Evolutionary conservation across 2,329 filamentous ascomycete species (phyloP).

Genomic region (Rachicladosporium sp.): DNA sequence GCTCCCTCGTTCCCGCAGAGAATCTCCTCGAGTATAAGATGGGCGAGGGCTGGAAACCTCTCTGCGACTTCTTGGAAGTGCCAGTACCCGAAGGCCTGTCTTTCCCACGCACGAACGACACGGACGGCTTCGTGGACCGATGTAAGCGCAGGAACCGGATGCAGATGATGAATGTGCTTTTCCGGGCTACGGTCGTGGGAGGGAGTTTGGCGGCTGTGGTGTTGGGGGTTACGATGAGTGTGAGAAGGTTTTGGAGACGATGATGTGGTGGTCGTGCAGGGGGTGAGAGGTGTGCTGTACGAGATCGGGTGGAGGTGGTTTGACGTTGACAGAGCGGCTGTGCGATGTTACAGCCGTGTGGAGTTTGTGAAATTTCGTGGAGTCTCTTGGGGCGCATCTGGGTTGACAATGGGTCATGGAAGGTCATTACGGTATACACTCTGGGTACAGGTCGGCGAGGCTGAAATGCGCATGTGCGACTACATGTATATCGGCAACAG

Average conservation of each 20-base stretch:
- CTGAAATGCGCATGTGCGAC: too few species aligned
- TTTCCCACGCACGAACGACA: slow-evolving; percentile 42
- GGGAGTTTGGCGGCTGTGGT: slow-evolving; percentile 34
- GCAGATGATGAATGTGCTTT: slow-evolving; percentile 43
- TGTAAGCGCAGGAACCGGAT: slow-evolving; percentile 41
- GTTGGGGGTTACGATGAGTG: slow-evolving; percentile 24
- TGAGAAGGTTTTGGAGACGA: slow-evolving; percentile 15
- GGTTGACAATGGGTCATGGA: too few species aligned
- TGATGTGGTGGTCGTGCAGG: slow-evolving; percentile 2
- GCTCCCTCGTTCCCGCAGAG: slow-evolving; percentile 34
- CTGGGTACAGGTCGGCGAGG: too few species aligned
- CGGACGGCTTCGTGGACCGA: slow-evolving; percentile 42
- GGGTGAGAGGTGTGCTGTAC: background rate
- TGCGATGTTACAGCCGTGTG: background rate
- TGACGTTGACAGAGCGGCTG: slow-evolving; percentile 3
- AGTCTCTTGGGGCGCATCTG: too few species aligned
- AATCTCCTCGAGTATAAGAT: slow-evolving; percentile 43
- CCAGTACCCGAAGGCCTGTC: slow-evolving; percentile 36
- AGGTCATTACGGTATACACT: too few species aligned
- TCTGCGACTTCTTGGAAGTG: slow-evolving; percentile 43
- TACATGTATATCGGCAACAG: too few species aligned
- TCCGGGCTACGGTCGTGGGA: slow-evolving; percentile 39
- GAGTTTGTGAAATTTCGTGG: too few species aligned
- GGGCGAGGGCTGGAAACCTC: slow-evolving; percentile 41
- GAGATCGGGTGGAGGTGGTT: background rate